Evolutionary conservation across 2,329 filamentous ascomycete species (phyloP).

Genomic region (Rosellinia necatrix): DNA sequence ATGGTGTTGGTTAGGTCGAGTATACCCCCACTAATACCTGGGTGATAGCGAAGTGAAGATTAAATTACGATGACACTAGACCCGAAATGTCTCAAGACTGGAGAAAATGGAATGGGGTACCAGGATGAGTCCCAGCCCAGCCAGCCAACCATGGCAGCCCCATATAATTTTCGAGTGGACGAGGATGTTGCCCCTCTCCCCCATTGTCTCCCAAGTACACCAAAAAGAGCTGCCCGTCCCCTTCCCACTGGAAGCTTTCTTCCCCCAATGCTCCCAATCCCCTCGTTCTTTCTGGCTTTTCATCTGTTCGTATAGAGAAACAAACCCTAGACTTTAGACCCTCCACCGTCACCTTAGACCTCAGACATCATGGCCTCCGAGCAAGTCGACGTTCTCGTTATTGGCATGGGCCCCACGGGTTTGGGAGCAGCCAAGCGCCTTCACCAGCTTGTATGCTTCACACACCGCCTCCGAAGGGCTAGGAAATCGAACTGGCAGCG

Average conservation of each 20-base stretch:
- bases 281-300: slow-evolving; percentile 2
- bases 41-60: slow-evolving; percentile 14
- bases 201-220: slow-evolving; percentile 11
- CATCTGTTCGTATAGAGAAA: slow-evolving; percentile 17
- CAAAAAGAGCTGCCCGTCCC: slow-evolving; percentile 25
- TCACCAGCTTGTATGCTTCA: slow-evolving; percentile 80
- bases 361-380: slow-evolving; percentile 31
- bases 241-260: slow-evolving; percentile 14
- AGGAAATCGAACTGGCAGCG: slow-evolving; percentile 23
- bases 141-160: slow-evolving; percentile 15
- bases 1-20: not conserved
- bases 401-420: slow-evolving; percentile 96
- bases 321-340: slow-evolving; percentile 2
- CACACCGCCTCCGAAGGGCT: slow-evolving; percentile 38
- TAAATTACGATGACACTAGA: slow-evolving; percentile 19
- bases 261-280: slow-evolving; percentile 18
- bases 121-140: not conserved
- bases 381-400: slow-evolving; percentile 95
- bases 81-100: slow-evolving; percentile 8
- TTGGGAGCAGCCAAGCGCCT: slow-evolving; percentile 97
- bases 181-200: slow-evolving; percentile 25
- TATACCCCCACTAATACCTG: slow-evolving; percentile 1
- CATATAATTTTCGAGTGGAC: slow-evolving; percentile 20
- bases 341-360: no score
- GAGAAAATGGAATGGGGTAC: not conserved